Conservation (phyloP, 306 rosid genomes). For the Mimosa pudica region DNA sequence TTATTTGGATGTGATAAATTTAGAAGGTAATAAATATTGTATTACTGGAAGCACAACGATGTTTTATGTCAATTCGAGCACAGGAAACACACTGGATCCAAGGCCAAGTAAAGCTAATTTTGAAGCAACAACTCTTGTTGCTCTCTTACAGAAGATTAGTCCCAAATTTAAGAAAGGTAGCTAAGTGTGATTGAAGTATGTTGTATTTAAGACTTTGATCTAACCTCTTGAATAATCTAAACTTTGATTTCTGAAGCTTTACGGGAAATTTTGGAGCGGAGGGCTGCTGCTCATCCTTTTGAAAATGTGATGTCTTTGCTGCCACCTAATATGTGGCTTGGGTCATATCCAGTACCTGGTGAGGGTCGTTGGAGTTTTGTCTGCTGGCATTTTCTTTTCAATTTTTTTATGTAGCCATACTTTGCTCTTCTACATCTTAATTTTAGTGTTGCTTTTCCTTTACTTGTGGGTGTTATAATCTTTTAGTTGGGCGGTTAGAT, state of each 20-base stretch:
- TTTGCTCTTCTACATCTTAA: slow-evolving; percentile 30
- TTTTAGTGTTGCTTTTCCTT: slow-evolving; percentile 17
- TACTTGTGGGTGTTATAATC: slow-evolving; percentile 22
- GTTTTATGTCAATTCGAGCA: slow-evolving; percentile 91
- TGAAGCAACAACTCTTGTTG: slow-evolving; percentile 89
- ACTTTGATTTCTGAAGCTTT: slow-evolving; percentile 60
- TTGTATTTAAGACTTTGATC: slow-evolving; percentile 17
- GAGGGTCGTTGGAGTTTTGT: slow-evolving; percentile 38
- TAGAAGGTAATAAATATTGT: slow-evolving; percentile 83
- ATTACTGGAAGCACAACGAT: slow-evolving; percentile 81
- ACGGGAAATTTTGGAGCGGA: slow-evolving; percentile 89
- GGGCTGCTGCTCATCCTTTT: slow-evolving; percentile 95
- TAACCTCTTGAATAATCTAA: slow-evolving; percentile 18
- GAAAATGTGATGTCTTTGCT: slow-evolving; percentile 94
- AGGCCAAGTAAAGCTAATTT: slow-evolving; percentile 66
- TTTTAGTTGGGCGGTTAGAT: slow-evolving; percentile 19
- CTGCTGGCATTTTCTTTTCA: slow-evolving; percentile 17
- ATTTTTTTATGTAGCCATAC: background rate
- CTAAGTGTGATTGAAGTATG: slow-evolving; percentile 19
- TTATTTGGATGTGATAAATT: slow-evolving; percentile 85
- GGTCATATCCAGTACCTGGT: slow-evolving; percentile 84
- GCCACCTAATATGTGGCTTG: slow-evolving; percentile 97
- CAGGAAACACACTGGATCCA: slow-evolving; percentile 69
- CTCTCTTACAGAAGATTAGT: slow-evolving; percentile 89
- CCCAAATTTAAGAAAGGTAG: slow-evolving; percentile 89